A percentile compares a stretch with the other conserved stretches of the same genome.
Evolutionary conservation across 1,284 basidiomycete species (phyloP).

Genomic region (Apiotrichum mycotoxinovorans): DNA sequence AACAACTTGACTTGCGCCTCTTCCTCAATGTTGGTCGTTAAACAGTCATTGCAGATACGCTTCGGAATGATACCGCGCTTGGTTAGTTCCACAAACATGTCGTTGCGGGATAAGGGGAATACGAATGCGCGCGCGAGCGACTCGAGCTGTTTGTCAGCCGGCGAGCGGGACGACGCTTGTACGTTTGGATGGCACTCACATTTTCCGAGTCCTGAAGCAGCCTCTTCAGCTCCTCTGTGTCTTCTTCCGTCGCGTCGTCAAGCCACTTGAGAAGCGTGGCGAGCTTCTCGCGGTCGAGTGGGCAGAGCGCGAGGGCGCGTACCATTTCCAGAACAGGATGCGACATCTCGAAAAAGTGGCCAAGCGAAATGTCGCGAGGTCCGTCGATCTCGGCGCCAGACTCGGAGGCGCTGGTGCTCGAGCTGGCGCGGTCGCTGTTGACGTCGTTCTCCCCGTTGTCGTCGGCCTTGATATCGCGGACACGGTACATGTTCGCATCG

Average conservation of each 20-base stretch:
- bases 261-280: slow-evolving; percentile 36
- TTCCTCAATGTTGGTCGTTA: not conserved
- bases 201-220: slow-evolving; percentile 7
- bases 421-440: not conserved
- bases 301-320: slow-evolving; percentile 18
- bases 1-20: too few relatives aligned
- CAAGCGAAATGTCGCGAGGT: not conserved
- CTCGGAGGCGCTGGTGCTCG: not conserved
- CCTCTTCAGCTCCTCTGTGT: slow-evolving; percentile 7
- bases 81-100: slow-evolving; percentile 1
- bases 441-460: not conserved
- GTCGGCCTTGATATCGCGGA: not conserved
- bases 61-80: slow-evolving; percentile 1
- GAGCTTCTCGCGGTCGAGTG: slow-evolving; percentile 39
- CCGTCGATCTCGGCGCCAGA: not conserved
- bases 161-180: too few relatives aligned
- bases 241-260: slow-evolving; percentile 10
- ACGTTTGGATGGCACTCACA: too few relatives aligned
- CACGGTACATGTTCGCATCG: not conserved
- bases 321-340: slow-evolving; percentile 21
- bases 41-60: slow-evolving; percentile 1
- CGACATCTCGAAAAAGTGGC: not conserved
- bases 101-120: slow-evolving; percentile 1
- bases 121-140: slow-evolving; percentile 11
- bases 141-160: slow-evolving; percentile 12